These are phyloP conservation scores for Pseudocercospora cruenta DNA, from an alignment of 2,329 filamentous ascomycete genomes.

Conservation along the genomic window DNA sequence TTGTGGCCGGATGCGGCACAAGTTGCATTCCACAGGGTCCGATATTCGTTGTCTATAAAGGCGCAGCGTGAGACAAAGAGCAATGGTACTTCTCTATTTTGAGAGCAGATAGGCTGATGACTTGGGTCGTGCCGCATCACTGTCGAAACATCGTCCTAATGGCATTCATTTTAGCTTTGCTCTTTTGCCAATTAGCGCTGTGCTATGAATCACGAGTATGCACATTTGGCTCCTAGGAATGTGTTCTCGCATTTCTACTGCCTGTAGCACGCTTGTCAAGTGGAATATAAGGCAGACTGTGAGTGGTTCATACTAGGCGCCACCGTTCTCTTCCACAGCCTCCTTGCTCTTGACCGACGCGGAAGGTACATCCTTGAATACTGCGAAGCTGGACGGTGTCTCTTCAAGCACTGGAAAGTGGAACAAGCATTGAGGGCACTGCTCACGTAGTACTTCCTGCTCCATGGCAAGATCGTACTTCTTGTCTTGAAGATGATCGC, in stretches of 20 bases:
- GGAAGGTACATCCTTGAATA: neutral
- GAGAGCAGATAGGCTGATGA: too few relatives aligned
- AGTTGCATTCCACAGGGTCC: neutral
- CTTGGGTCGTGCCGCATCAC: neutral
- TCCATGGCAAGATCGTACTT: neutral
- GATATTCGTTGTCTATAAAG: neutral
- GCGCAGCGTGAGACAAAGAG: neutral
- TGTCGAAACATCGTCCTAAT: too few relatives aligned
- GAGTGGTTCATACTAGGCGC: too few relatives aligned
- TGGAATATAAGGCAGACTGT: too few relatives aligned
- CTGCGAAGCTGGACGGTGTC: neutral
- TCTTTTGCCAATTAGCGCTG: too few relatives aligned
- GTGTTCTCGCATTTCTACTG: too few relatives aligned
- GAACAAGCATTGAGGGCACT: neutral
- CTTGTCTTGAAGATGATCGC: neutral
- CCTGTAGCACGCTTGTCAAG: too few relatives aligned
- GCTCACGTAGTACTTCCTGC: neutral
- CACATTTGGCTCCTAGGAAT: too few relatives aligned
- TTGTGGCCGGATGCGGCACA: neutral
- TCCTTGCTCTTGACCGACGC: neutral
- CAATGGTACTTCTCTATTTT: neutral
- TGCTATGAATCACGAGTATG: too few relatives aligned
- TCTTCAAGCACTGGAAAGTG: neutral
- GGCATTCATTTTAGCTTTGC: too few relatives aligned
- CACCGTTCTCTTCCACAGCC: neutral